Base-by-base conservation (phyloP, 2,329 filamentous ascomycete species). In the Exserohilum rostratum region DNA sequence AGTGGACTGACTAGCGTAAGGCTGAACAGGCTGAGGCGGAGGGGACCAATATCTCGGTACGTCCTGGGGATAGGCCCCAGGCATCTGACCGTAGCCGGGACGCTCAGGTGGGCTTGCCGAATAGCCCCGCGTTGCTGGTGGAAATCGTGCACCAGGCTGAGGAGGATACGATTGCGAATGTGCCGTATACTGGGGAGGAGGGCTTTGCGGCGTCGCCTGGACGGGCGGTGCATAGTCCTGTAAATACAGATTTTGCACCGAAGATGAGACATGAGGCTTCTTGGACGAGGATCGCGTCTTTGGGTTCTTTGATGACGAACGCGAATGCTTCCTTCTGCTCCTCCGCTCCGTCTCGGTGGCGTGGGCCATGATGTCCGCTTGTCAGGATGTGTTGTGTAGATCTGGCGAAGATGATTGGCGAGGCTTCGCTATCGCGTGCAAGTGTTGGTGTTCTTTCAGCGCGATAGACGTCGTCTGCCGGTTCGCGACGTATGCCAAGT, bases 1-100 rank as follows among this genome's bases (percentile, higher is more conserved):
- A 17, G 52, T 61, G 2, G 69, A 71, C 22, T 66, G 60, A 13
- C 51, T 64, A 15, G 61, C 45, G 25, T 60, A 57, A n/a, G 62
- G 55, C 18, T 58, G 55, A n/a, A 48, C 20, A n/a, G 60, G 45
- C 40, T 64, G 65, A 17, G 46, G 46, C 15, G 61, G 54, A 3
- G 61, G 58, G 25, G 55, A 60, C 22, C 53, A 57, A 54, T 66
- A 64, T 17, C 53, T 18, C 15, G 58, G 57, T 15, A 33, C 43
- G 45, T 62, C 53, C 25, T 62, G 58, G 25, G 52, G 52, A 17
- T 58, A 53, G 39, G 61, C 34, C 25, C 65, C 64, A 39, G 67
- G 64, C 17, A 55, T 51, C 18, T 57, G 45, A 11, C 62, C 63
- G 46, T 70, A 72, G 6, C 67, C 37, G 17, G 62, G 51, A 49